Evolutionary conservation across 768 basidiomycete genomes (phyloP).

Genomic region (Phlebiopsis gigantea): DNA sequence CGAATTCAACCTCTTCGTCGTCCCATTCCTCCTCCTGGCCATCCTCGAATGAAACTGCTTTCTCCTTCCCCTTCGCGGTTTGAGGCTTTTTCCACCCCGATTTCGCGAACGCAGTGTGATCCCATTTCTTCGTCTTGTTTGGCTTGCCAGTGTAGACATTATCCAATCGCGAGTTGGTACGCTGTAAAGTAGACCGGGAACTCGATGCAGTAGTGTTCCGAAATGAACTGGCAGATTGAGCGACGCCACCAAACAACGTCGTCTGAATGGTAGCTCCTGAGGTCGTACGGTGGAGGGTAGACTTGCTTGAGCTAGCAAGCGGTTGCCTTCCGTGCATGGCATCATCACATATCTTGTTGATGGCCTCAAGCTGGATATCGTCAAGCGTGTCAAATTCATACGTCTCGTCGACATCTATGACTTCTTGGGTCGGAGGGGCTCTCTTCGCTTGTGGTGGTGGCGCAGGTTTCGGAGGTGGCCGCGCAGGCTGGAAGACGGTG

Average conservation of each 20-base stretch:
- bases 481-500: not conserved
- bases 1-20: constrained; percentile 65
- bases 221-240: constrained; percentile 26
- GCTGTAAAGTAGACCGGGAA: constrained; percentile 29
- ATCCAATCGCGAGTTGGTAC: constrained; percentile 34
- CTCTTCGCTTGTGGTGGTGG: not conserved
- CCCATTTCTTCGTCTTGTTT: constrained; percentile 79
- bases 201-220: constrained; percentile 26
- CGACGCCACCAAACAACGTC: constrained; percentile 61
- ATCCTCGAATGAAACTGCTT: constrained; percentile 36
- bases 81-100: constrained; percentile 59
- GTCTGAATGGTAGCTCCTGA: constrained; percentile 48
- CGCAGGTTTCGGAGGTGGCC: not conserved
- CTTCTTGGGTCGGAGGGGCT: constrained; percentile 9
- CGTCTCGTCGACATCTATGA: constrained; percentile 40
- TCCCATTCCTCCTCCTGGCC: constrained; percentile 45
- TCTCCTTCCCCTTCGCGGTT: constrained; percentile 47
- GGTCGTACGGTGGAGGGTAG: constrained; percentile 17
- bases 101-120: constrained; percentile 83
- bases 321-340: constrained; percentile 31
- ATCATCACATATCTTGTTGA: constrained; percentile 47
- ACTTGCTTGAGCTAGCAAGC: constrained; percentile 32
- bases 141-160: constrained; percentile 17
- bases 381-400: constrained; percentile 37
- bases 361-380: constrained; percentile 43